Conservation (phyloP, 2,329 filamentous ascomycete genomes). For the Nakataea oryzae region DNA sequence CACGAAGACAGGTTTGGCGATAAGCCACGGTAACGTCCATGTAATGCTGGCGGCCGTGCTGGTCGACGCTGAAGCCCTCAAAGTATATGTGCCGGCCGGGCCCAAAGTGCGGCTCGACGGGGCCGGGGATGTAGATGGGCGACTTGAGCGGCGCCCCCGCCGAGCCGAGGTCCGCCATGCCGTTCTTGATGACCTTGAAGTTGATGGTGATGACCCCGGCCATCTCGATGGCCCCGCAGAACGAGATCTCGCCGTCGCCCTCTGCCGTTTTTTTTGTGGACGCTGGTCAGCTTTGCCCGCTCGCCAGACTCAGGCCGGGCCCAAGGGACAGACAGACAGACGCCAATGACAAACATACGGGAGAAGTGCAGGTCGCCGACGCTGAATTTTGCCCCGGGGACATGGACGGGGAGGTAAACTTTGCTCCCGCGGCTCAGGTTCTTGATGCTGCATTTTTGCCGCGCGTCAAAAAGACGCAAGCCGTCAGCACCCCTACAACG, state of each 20-base stretch:
- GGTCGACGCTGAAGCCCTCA: conserved; percentile 83
- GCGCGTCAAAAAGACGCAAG: background rate
- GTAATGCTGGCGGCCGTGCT: conserved; percentile 81
- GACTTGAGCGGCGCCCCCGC: conserved; percentile 47
- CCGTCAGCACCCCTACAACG: background rate
- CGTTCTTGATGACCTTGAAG: conserved; percentile 77
- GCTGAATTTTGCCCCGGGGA: conserved; percentile 77
- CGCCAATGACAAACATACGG: conserved; percentile 30
- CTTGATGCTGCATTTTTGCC: conserved; percentile 15
- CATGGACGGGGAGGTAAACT: conserved; percentile 81
- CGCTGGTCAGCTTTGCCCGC: background rate
- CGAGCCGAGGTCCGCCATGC: conserved; percentile 54
- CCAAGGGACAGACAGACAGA: too few relatives aligned
- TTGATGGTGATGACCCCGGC: conserved; percentile 76
- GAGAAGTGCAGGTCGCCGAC: conserved; percentile 85
- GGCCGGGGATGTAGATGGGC: conserved; percentile 77
- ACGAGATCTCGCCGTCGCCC: conserved; percentile 85
- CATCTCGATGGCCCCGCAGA: conserved; percentile 89
- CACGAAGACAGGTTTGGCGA: conserved; percentile 62
- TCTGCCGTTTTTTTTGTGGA: conserved; percentile 30
- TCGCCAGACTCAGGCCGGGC: too few relatives aligned
- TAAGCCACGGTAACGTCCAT: conserved; percentile 82
- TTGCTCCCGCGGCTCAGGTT: conserved; percentile 33
- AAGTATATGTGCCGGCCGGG: conserved; percentile 76
- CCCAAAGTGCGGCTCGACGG: conserved; percentile 80